Evolutionary conservation across 177 flowering plant species (phyloP).

Genomic region (Tripterygium wilfordii): DNA sequence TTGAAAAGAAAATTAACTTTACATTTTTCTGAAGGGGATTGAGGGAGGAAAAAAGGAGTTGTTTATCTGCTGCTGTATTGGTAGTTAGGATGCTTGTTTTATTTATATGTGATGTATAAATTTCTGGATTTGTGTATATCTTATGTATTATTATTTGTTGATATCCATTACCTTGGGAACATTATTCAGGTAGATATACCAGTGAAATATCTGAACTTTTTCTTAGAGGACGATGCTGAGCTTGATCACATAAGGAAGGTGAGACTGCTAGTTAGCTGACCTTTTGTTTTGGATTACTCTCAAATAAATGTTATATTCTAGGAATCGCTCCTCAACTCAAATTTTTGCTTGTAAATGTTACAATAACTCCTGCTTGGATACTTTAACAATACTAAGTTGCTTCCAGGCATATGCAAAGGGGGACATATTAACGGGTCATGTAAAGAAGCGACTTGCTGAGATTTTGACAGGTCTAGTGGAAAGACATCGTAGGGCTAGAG

Average conservation of each 20-base stretch:
- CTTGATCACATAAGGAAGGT: constrained; percentile 78
- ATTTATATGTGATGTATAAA: no score
- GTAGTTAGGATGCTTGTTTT: no score
- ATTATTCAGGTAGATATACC: constrained; percentile 85
- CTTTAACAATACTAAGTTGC: not conserved
- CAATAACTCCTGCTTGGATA: not conserved
- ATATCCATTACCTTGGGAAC: no score
- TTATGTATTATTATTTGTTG: no score
- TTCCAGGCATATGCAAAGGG: not conserved
- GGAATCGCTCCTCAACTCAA: not conserved
- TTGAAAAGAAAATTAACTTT: no score
- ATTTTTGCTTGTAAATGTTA: not conserved
- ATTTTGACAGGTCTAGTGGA: not conserved
- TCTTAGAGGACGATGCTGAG: constrained; percentile 91
- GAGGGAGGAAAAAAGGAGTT: no score
- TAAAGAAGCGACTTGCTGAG: not conserved
- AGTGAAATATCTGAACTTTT: constrained; percentile 83
- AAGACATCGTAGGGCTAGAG: not conserved
- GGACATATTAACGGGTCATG: not conserved
- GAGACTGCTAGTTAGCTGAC: constrained; percentile 5
- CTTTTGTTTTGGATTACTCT: no score
- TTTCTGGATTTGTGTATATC: no score
- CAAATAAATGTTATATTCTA: no score
- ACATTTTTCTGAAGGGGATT: no score
- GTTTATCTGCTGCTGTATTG: no score